Evolutionary conservation across 1,139 yeast species (phyloP), one percentile per base, ranked within the genome.

Genomic region (Debaryomyces robertsiae): DNA sequence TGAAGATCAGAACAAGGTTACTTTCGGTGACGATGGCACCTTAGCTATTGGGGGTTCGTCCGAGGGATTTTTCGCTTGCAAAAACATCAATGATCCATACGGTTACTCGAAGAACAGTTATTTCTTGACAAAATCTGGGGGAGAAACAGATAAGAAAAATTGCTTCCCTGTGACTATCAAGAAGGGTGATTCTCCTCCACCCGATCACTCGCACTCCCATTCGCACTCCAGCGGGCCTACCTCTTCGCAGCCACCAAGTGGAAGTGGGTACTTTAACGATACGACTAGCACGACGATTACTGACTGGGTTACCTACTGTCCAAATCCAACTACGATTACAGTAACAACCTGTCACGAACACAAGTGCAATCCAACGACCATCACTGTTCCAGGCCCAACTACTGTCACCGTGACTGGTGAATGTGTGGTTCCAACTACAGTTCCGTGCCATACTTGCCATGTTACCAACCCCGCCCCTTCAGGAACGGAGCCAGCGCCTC

Each of bases 11-110:
- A 54, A 55, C 33, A 41, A 43, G 22, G 40, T 54, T 32, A 39
- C 44, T 18, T 52, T 45, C 23, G 54, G 45, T 27, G 55, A 18
- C 7, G 55, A 49, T 42, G 65, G 60, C 28, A 44, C 49, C 44
- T 48, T 70, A 38, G 29, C 50, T 17, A 52, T 56, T 45, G 57
- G 63, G 38, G 73, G 73, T 35, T 45, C 28, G 5, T 10, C 14
- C 6, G 28, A 9, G 6, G 28, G 58, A 25, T 71, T 69, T 54
- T 69, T 55, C 49, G 79, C 75, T 31, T 63, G 69, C 47, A 63
- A 60, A 57, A 63, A 73, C 56, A 54, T 67, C 52, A 52, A 53
- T 27, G 79, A 75, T 50, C 77, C 77, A 18, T 69, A 72, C 61
- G 36, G 46, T 10, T 67, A 63, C 59, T 68, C 78, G 25, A 35